phyloP scores from a whole-genome alignment of 2,329 filamentous ascomycete genomes.

The Aspergillus udagawae region DNA sequence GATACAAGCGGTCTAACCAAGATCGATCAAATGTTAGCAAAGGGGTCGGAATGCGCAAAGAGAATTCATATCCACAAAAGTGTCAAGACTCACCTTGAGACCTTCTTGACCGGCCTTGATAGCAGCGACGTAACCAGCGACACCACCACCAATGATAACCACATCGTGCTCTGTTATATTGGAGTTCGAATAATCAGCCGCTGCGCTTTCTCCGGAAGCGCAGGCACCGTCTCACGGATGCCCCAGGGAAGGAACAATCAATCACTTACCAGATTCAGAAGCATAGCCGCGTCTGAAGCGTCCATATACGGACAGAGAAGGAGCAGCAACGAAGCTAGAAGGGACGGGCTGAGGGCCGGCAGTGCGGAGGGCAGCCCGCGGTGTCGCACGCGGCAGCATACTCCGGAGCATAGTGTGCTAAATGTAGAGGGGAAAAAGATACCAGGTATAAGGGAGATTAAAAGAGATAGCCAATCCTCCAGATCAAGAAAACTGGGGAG shows the following conservation, averaged over 20 bases:
- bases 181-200: constrained; percentile 16
- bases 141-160: constrained; percentile 95
- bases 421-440: constrained; percentile 17
- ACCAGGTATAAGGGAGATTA: constrained; percentile 19
- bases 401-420: constrained; percentile 49
- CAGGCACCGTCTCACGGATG: constrained; percentile 5
- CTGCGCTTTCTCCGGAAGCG: constrained; percentile 14
- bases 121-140: constrained; percentile 96
- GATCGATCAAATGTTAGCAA: constrained; percentile 11
- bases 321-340: constrained; percentile 33
- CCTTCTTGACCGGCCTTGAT: constrained; percentile 99
- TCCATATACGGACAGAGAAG: constrained; percentile 46
- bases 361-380: constrained; percentile 41
- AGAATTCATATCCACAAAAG: background rate
- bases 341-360: constrained; percentile 33
- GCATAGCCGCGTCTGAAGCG: constrained; percentile 55
- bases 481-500: constrained; percentile 19
- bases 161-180: constrained; percentile 84
- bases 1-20: constrained; percentile 79
- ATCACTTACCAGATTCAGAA: constrained; percentile 44
- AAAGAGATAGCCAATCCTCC: constrained; percentile 30
- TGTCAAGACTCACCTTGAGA: constrained; percentile 66
- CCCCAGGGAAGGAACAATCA: background rate
- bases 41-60: background rate
- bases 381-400: constrained; percentile 47